Evolutionary conservation across 2,329 filamentous ascomycete genomes (phyloP).

Genomic region (Colletotrichum sansevieriae): DNA sequence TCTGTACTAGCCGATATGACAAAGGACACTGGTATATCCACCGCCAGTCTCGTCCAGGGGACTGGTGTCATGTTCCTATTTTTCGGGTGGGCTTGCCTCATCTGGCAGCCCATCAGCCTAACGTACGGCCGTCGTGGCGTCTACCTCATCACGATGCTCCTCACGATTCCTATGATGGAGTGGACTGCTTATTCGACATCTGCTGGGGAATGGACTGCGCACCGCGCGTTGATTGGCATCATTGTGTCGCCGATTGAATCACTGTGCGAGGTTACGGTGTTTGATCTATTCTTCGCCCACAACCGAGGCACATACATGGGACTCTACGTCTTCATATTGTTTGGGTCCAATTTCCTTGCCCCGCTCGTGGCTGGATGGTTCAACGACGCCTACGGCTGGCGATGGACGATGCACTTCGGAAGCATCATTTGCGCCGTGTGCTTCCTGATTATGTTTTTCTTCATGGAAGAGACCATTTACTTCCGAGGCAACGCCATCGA

Average conservation of each 20-base stretch:
- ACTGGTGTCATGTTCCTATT: background rate
- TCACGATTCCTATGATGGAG: background rate
- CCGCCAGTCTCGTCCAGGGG: background rate
- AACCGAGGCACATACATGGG: conserved; percentile 4
- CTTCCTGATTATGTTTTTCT: background rate
- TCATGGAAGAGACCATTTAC: background rate
- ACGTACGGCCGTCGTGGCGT: background rate
- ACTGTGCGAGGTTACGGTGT: background rate
- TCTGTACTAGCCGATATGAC: background rate
- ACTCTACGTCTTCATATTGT: background rate
- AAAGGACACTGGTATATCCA: background rate
- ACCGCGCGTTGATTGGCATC: background rate
- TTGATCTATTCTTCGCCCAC: background rate
- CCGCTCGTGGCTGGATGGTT: too few species aligned
- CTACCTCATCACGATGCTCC: background rate
- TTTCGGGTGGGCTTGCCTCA: background rate
- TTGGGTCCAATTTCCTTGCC: background rate
- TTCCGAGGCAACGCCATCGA: background rate
- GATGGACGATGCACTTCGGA: conserved; percentile 9
- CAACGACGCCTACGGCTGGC: background rate
- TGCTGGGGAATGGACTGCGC: background rate
- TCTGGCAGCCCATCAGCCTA: background rate
- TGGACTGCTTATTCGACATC: background rate
- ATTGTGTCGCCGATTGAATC: background rate
- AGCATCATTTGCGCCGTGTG: background rate